Base-by-base conservation (phyloP, 2,329 filamentous ascomycete species). In the Talaromyces sp. region DNA sequence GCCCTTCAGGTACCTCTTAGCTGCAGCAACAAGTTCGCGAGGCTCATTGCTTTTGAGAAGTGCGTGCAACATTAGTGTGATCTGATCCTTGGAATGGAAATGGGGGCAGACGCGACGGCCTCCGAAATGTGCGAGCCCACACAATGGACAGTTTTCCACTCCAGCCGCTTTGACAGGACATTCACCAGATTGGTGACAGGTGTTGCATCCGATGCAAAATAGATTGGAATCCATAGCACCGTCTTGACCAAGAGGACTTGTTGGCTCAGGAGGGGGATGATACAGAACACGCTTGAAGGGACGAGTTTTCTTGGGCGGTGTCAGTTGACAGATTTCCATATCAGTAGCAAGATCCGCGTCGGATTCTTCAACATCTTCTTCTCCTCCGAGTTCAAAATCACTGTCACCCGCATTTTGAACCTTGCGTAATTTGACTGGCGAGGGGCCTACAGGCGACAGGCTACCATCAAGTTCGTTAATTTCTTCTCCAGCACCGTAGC, bases 1-100 rank as follows among this genome's bases (percentile, higher is more conserved):
- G 3, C 81, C 81, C 14, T 75, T 70, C 14, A 87, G 67, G 60
- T 87, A 87, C 54, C 78, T 81, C 36, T 73, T 77, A 2, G 85
- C 85, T 24, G 76, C 65, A 10, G 80, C 76, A 10, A 86, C 73
- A 7, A 84, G 66, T 17, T 81, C 74, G 22, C 72, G 73, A 10
- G 78, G 74, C 64, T 88, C 86, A 0, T 76, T 78, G 49, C 81
- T 85, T 48, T 76, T 70, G 61, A 84, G 84, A 19, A 91, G 69
- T 0, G 82, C 80, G 50, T 84, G 79, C 14, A 91, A 73, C 78
- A 90, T 87, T 17, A 81, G 73, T 49, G 81, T 77, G 14, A 91
- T 77, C 63, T 89, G 81, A 3, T 79, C 81, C 56, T 88, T 82
- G 3, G 83, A 84, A 49, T 75, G 76, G 47, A 90, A 77, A 64